Evolutionary conservation across 345 rosid genomes (phyloP).

Genomic region (Acer saccharum): DNA sequence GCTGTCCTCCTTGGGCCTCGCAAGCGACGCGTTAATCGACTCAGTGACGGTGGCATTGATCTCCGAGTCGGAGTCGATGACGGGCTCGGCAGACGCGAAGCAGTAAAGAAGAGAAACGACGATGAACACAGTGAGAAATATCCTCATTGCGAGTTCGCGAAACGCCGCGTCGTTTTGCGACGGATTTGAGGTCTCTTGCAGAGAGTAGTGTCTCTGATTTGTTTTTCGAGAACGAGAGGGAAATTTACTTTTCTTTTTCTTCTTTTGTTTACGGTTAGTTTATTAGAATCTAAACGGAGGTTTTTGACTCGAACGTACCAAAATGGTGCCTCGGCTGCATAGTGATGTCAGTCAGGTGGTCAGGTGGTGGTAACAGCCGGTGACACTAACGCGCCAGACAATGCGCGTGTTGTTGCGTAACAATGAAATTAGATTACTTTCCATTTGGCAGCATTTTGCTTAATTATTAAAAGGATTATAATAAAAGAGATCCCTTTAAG

Average conservation of each 20-base stretch:
- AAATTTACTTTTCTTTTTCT: not conserved
- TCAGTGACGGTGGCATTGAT: slow-evolving; percentile 31
- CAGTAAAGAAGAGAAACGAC: slow-evolving; percentile 21
- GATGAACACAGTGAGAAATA: slow-evolving; percentile 13
- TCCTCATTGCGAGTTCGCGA: slow-evolving; percentile 25
- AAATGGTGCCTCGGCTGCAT: not conserved
- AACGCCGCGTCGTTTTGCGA: not conserved
- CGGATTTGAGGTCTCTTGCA: not conserved
- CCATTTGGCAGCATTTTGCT: not conserved
- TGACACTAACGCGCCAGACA: not conserved
- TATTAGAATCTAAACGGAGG: not conserved
- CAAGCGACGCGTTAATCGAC: slow-evolving; percentile 21
- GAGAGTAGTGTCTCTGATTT: not conserved
- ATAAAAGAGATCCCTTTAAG: too few relatives aligned
- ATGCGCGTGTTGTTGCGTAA: not conserved
- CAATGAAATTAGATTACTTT: not conserved
- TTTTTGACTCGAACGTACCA: not conserved
- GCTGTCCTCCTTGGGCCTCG: slow-evolving; percentile 47
- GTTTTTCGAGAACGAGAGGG: not conserved
- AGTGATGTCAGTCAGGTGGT: slow-evolving; percentile 6
- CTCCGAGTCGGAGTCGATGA: slow-evolving; percentile 20
- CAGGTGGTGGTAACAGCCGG: not conserved
- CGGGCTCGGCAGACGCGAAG: slow-evolving; percentile 22
- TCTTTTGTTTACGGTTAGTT: not conserved
- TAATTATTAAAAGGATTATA: too few relatives aligned